Base-by-base conservation (phyloP, 306 rosid genomes). In the Astragalus membranaceus region DNA sequence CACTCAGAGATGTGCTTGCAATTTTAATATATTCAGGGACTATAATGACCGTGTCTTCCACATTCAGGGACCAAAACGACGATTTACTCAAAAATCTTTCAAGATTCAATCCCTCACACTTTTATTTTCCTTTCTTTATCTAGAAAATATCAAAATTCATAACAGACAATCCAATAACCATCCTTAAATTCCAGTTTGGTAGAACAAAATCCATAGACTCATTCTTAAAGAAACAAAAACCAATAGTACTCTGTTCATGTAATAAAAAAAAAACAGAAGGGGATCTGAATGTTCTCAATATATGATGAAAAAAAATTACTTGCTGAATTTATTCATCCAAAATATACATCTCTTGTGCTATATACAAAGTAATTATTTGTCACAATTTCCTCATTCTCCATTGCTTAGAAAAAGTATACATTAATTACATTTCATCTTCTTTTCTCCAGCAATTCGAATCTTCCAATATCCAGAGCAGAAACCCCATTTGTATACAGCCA, bases 311-410 rank as follows among this genome's bases (percentile, higher is more conserved):
- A 35, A 26, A 60, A 20, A 20, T 1, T 20, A 20, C 23, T 20
- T 20, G 20, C 23, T 15, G 64, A 75, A 57, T 23, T 39, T 48
- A 20, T 23, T 13, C 69, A 75, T 67, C 72, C 57, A 78, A 66
- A 64, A 36, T 60, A 70, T 70, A 64, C 63, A 70, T 16, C 46
- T 49, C 69, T 70, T 74, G 53, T 16, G 54, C 83, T 81, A 58
- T 83, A 59, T 83, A 79, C 84, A 83, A 12, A 49, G 9, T 81
- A 9, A 64, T 62, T 64, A 65, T 59, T 37, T 51, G 69, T 73
- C 76, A 30, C 78, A 62, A 58, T 49, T 29, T 54, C 57, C 49
- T 53, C 49, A 36, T 15, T 56, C 6, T 13, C 2, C 2, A 3
- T 44, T 4, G 5, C 13, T 43, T 16, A 5, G 15, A 42, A 41